Evolutionary conservation across 371 early-diverging fungal species (phyloP).

Genomic region (Mortierella sp.): DNA sequence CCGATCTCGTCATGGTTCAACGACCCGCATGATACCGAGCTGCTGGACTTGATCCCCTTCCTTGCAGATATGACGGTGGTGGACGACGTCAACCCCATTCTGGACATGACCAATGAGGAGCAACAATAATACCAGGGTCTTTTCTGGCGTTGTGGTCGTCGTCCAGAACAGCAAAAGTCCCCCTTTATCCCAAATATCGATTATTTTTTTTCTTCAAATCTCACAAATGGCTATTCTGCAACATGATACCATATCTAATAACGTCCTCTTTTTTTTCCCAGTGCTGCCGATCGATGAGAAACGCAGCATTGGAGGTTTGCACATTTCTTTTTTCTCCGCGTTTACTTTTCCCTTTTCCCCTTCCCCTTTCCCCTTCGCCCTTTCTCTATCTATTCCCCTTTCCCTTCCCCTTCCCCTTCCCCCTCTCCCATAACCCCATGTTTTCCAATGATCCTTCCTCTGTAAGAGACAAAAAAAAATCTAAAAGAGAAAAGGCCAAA

Average conservation of each 20-base stretch:
- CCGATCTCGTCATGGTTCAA: constrained; percentile 98
- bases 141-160: not conserved
- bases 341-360: not conserved
- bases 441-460: constrained; percentile 4
- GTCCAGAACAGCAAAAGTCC: constrained; percentile 7
- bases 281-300: not conserved
- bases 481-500: constrained; percentile 18
- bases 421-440: not conserved
- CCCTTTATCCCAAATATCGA: constrained; percentile 7
- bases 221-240: constrained; percentile 1
- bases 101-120: constrained; percentile 68
- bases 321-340: not conserved
- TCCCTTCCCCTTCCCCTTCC: not conserved
- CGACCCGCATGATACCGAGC: constrained; percentile 95
- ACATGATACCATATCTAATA: constrained; percentile 7
- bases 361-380: not conserved
- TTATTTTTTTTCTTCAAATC: constrained; percentile 12
- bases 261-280: not conserved
- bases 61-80: constrained; percentile 90
- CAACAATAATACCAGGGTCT: constrained; percentile 44
- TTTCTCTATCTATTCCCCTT: not conserved
- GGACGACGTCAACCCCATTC: constrained; percentile 89
- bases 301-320: not conserved
- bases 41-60: constrained; percentile 94
- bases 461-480: constrained; percentile 17